A percentile compares a stretch with the other conserved stretches of the same genome.
Conservation (phyloP, 2,329 filamentous ascomycete species). For the Penicillium sp. region DNA sequence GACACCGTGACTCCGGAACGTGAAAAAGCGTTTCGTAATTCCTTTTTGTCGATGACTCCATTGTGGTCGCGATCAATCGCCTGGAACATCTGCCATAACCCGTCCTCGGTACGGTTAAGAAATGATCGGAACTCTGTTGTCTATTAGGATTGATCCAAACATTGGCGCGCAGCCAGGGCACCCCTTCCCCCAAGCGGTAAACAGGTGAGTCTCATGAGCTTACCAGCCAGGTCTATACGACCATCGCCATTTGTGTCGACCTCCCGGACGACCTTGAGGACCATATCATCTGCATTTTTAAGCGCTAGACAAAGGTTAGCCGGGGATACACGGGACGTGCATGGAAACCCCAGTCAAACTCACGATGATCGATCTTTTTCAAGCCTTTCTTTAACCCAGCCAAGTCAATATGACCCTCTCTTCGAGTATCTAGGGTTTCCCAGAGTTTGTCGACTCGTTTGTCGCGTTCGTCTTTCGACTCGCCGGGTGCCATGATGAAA, state of each 20-base stretch:
- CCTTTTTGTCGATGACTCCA: conserved; percentile 80
- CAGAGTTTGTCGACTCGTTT: conserved; percentile 79
- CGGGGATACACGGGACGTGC: conserved; percentile 18
- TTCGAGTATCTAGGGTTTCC: conserved; percentile 72
- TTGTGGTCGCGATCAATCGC: conserved; percentile 82
- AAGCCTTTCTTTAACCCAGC: conserved; percentile 80
- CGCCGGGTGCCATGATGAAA: conserved; percentile 61
- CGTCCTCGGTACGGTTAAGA: conserved; percentile 78
- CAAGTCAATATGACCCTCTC: conserved; percentile 76
- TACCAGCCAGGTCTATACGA: conserved; percentile 86
- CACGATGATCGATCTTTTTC: conserved; percentile 87
- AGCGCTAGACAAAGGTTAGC: conserved; percentile 50
- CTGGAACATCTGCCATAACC: conserved; percentile 76
- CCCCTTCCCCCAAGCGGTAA: conserved; percentile 11
- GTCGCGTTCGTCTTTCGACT: conserved; percentile 75
- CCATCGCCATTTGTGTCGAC: conserved; percentile 87
- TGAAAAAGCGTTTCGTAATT: conserved; percentile 74
- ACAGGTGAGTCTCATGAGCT: conserved; percentile 28
- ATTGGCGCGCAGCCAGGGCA: conserved; percentile 16
- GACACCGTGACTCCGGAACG: conserved; percentile 75
- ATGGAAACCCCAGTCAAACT: conserved; percentile 35
- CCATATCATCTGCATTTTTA: conserved; percentile 85
- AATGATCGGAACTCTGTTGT: conserved; percentile 79
- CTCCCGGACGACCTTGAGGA: conserved; percentile 72
- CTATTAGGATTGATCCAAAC: conserved; percentile 22